Conservation (phyloP, 2,329 filamentous ascomycete genomes). For the Knoxdaviesia capensis region DNA sequence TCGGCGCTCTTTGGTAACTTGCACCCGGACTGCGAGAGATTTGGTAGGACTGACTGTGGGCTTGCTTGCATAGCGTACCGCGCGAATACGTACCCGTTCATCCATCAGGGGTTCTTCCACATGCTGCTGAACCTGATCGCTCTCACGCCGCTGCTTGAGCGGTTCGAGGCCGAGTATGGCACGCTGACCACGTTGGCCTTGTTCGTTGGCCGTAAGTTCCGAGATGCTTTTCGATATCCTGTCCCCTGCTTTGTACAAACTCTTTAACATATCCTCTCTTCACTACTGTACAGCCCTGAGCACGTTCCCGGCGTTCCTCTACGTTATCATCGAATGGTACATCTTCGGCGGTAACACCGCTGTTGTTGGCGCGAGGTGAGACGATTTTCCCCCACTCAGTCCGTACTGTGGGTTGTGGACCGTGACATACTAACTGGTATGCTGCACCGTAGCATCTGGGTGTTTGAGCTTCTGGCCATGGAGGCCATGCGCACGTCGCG, state of each 20-base stretch:
- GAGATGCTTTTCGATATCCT: background rate
- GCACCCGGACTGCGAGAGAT: background rate
- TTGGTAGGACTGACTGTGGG: background rate
- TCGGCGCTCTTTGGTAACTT: background rate
- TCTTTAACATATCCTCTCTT: background rate
- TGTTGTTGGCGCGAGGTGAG: constrained; percentile 67
- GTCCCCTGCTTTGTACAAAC: background rate
- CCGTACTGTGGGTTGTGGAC: background rate
- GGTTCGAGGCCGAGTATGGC: constrained; percentile 84
- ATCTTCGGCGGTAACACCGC: constrained; percentile 51
- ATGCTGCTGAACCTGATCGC: constrained; percentile 60
- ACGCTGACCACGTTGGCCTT: constrained; percentile 73
- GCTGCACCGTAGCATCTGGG: constrained; percentile 49
- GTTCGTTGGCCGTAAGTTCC: constrained; percentile 66
- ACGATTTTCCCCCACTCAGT: background rate
- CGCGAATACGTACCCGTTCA: constrained; percentile 76
- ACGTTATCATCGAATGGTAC: constrained; percentile 57
- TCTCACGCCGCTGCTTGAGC: constrained; percentile 71
- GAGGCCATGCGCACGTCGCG: constrained; percentile 76
- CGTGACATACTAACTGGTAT: background rate
- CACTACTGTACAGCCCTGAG: constrained; percentile 38
- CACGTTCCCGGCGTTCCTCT: constrained; percentile 63
- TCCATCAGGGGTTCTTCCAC: constrained; percentile 69
- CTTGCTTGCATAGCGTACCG: constrained; percentile 49
- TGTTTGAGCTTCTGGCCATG: constrained; percentile 68